Percentiles rank a stretch among this genome's conserved stretches.
These are phyloP conservation scores for Gentiana dahurica DNA, from an alignment of 257 asterid genomes.

Conservation along the genomic window DNA sequence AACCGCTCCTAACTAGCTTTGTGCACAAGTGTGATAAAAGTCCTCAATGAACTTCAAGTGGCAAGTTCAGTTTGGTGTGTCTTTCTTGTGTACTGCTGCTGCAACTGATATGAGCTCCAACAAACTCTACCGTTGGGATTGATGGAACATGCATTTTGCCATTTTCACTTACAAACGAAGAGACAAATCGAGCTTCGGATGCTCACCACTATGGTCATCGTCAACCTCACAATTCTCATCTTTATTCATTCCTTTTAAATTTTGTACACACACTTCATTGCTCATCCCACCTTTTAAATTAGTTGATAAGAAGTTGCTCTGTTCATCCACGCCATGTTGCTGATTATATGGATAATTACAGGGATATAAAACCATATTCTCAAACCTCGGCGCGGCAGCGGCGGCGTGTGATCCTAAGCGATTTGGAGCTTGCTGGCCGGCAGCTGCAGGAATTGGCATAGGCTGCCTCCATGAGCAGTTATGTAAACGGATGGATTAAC, in stretches of 20 bases:
- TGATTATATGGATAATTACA: constrained; percentile 16
- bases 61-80: too few species aligned
- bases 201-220: constrained; percentile 14
- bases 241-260: background rate
- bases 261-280: constrained; percentile 12
- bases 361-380: constrained; percentile 22
- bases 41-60: too few species aligned
- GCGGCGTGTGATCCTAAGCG: constrained; percentile 16
- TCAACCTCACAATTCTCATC: constrained; percentile 11
- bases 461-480: constrained; percentile 40
- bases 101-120: too few species aligned
- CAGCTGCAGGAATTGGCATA: constrained; percentile 20
- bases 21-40: too few species aligned
- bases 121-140: too few species aligned
- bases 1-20: too few species aligned
- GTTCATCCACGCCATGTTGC: constrained; percentile 16
- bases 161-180: constrained; percentile 48
- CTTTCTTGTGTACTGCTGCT: too few species aligned
- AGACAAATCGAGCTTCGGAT: constrained; percentile 68
- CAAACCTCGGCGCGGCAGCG: constrained; percentile 27
- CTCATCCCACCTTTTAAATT: constrained; percentile 28
- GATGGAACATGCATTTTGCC: too few species aligned
- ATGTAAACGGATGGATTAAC: constrained; percentile 42
- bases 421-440: constrained; percentile 8
- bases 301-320: constrained; percentile 17